Percentiles rank a stretch among this genome's conserved stretches.
Evolutionary conservation across 768 basidiomycete genomes (phyloP).

Genomic region (Pleurotus giganteus): DNA sequence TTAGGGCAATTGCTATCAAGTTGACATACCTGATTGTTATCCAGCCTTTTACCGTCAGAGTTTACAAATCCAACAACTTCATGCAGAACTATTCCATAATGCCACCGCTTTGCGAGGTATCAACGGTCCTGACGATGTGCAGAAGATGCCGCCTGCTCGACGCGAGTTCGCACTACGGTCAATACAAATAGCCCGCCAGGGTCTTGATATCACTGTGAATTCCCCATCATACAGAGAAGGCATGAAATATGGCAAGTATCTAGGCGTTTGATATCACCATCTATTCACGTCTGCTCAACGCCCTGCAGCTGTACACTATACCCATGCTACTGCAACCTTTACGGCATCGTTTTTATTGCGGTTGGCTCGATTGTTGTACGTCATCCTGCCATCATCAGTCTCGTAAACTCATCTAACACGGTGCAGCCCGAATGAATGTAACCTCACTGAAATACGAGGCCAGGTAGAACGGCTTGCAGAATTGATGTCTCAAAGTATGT

Average conservation of each 20-base stretch:
- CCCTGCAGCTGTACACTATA: slow-evolving; percentile 75
- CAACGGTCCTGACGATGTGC: slow-evolving; percentile 82
- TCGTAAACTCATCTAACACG: slow-evolving; percentile 7
- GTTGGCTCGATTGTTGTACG: slow-evolving; percentile 84
- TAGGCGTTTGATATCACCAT: background rate
- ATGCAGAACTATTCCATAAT: slow-evolving; percentile 83
- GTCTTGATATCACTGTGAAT: slow-evolving; percentile 82
- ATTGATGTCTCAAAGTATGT: slow-evolving; percentile 77
- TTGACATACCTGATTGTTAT: background rate
- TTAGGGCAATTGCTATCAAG: no score
- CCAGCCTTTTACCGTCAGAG: slow-evolving; percentile 86
- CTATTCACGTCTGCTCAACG: background rate
- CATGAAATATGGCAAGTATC: slow-evolving; percentile 78
- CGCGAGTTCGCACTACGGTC: slow-evolving; percentile 78
- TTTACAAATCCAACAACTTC: slow-evolving; percentile 82
- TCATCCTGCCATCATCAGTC: slow-evolving; percentile 4
- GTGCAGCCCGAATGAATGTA: slow-evolving; percentile 79
- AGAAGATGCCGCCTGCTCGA: slow-evolving; percentile 78
- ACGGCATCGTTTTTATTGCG: slow-evolving; percentile 88
- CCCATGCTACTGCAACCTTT: slow-evolving; percentile 93
- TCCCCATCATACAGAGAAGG: slow-evolving; percentile 85
- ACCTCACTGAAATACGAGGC: slow-evolving; percentile 67
- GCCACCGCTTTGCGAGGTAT: slow-evolving; percentile 83
- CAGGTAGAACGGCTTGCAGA: slow-evolving; percentile 77
- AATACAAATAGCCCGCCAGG: slow-evolving; percentile 77